Conservation (phyloP, 805 yeast genomes). For the Wickerhamomyces chambardii region DNA sequence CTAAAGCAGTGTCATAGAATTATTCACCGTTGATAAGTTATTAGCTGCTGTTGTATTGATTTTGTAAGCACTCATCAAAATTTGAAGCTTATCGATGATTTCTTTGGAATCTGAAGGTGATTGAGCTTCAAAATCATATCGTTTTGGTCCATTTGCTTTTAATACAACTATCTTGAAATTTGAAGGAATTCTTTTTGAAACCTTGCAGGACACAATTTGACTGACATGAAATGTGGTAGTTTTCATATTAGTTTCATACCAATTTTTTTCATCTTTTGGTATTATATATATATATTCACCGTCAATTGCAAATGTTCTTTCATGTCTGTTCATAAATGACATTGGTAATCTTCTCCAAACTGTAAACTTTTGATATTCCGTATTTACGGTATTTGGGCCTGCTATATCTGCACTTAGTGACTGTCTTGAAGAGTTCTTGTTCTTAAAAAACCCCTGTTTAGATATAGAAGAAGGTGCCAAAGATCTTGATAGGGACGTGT, state of each 20-base stretch:
- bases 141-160: conserved; percentile 61
- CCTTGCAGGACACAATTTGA: conserved; percentile 68
- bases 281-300: conserved; percentile 90
- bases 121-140: conserved; percentile 81
- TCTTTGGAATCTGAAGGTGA: conserved; percentile 54
- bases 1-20: too few relatives aligned
- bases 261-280: conserved; percentile 72
- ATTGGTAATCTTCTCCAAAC: conserved; percentile 86
- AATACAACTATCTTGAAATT: conserved; percentile 76
- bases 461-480: neutral
- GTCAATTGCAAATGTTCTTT: conserved; percentile 78
- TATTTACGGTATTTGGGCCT: conserved; percentile 10
- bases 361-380: conserved; percentile 68
- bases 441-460: conserved; percentile 19
- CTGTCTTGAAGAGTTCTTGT: conserved; percentile 22
- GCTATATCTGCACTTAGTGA: conserved; percentile 15
- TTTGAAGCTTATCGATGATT: conserved; percentile 62
- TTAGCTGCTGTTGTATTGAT: conserved; percentile 24
- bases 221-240: conserved; percentile 82
- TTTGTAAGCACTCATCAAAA: conserved; percentile 46
- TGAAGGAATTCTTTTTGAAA: conserved; percentile 63
- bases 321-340: conserved; percentile 73
- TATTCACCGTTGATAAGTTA: too few relatives aligned
- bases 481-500: neutral
- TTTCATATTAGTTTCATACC: conserved; percentile 62